phyloP scores from a whole-genome alignment of 2,329 filamentous ascomycete genomes.

The Phaeoacremonium minimum region DNA sequence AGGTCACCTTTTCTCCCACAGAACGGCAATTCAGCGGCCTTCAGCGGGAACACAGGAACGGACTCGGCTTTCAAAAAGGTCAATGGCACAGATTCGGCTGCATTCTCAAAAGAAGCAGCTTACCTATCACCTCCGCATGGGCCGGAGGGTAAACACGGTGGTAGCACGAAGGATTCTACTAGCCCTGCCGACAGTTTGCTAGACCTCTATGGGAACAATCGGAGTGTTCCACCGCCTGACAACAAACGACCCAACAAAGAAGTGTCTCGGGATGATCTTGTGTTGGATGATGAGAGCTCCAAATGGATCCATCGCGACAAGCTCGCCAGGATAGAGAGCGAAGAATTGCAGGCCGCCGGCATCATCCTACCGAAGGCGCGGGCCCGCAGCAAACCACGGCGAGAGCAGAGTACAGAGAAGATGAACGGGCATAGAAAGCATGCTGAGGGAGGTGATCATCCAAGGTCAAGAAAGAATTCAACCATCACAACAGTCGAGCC shows the following conservation, averaged over 20 bases:
- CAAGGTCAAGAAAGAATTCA: slow-evolving; percentile 43
- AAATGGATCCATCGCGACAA: slow-evolving; percentile 88
- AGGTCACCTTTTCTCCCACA: slow-evolving; percentile 8
- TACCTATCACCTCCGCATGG: neutral
- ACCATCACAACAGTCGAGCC: slow-evolving; percentile 26
- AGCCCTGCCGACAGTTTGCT: slow-evolving; percentile 40
- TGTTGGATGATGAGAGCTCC: slow-evolving; percentile 57
- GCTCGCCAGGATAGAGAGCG: slow-evolving; percentile 73
- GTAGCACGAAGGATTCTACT: slow-evolving; percentile 31
- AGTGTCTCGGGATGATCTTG: no score
- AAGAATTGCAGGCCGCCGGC: slow-evolving; percentile 75
- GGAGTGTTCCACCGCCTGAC: slow-evolving; percentile 2
- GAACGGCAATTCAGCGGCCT: slow-evolving; percentile 9
- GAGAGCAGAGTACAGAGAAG: slow-evolving; percentile 34
- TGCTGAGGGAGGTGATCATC: slow-evolving; percentile 24
- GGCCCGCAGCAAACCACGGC: slow-evolving; percentile 43
- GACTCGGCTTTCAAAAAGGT: neutral
- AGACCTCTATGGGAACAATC: slow-evolving; percentile 30
- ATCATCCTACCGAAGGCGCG: slow-evolving; percentile 55
- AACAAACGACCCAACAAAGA: no score
- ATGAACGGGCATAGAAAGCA: slow-evolving; percentile 23
- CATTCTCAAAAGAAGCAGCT: neutral
- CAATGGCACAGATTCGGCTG: neutral
- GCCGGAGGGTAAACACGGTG: slow-evolving; percentile 24
- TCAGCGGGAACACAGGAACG: slow-evolving; percentile 3